Conservation (phyloP, 768 basidiomycete species). For the Mycena epipterygia region DNA sequence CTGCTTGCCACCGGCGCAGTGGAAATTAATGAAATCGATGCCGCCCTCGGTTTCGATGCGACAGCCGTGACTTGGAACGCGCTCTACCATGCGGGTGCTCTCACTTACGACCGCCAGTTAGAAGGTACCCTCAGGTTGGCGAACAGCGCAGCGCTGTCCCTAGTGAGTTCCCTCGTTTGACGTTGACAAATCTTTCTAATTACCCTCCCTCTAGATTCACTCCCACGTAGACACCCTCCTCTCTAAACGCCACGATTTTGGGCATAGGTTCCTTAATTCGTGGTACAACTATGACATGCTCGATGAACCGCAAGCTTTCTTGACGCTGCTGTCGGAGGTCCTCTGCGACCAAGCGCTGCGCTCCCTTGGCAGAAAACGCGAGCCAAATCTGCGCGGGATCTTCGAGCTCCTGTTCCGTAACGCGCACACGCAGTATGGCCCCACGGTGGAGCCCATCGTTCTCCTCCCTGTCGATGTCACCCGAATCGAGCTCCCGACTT, state of each 20-base stretch:
- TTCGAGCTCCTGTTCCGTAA: constrained; percentile 23
- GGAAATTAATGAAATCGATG: neutral
- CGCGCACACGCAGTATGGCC: neutral
- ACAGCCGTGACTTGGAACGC: constrained; percentile 12
- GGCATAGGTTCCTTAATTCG: neutral
- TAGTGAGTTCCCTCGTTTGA: constrained; percentile 1
- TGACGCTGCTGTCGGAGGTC: neutral
- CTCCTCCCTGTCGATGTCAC: neutral
- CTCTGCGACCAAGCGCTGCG: neutral
- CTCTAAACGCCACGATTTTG: neutral
- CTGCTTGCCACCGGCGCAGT: constrained; percentile 19
- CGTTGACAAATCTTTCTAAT: neutral
- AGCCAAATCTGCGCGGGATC: constrained; percentile 15
- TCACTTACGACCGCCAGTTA: neutral
- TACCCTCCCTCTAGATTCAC: constrained; percentile 11
- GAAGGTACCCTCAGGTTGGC: neutral
- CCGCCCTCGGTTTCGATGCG: neutral
- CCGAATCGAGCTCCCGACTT: neutral
- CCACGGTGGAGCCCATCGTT: neutral
- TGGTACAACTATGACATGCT: neutral
- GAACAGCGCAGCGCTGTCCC: neutral
- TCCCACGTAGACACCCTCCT: constrained; percentile 1
- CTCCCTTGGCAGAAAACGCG: neutral
- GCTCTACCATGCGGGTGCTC: constrained; percentile 13
- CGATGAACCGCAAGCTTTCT: neutral